Conservation (phyloP, 2,329 filamentous ascomycete species). For the Aspergillus flavus region DNA sequence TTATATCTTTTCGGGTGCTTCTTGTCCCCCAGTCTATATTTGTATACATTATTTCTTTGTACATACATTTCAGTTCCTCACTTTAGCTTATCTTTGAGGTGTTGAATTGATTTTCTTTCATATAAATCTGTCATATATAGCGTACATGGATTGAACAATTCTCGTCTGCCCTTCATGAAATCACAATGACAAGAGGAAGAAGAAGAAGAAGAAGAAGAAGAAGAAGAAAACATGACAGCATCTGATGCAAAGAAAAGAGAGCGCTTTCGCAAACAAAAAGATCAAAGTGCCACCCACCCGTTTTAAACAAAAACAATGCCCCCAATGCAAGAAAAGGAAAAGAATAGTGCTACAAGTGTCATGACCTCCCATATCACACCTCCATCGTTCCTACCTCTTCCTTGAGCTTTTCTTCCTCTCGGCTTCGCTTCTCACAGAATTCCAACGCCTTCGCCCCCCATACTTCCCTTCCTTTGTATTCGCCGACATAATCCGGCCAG, state of each 20-base stretch:
- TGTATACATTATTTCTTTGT: neutral
- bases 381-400: slow-evolving; percentile 17
- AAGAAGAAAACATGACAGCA: slow-evolving; percentile 1
- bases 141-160: neutral
- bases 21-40: neutral
- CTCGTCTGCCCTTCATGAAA: neutral
- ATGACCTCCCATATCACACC: slow-evolving; percentile 13
- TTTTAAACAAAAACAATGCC: slow-evolving; percentile 12
- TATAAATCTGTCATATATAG: neutral
- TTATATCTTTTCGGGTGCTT: neutral
- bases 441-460: slow-evolving; percentile 47
- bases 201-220: slow-evolving; percentile 6
- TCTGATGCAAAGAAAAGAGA: neutral
- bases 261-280: slow-evolving; percentile 10
- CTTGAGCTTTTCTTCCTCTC: slow-evolving; percentile 16
- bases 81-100: neutral
- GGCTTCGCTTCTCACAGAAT: slow-evolving; percentile 33
- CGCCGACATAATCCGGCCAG: slow-evolving; percentile 49
- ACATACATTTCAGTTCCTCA: neutral
- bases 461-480: slow-evolving; percentile 49
- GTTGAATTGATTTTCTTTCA: neutral
- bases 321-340: slow-evolving; percentile 17
- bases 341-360: slow-evolving; percentile 21
- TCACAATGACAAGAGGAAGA: neutral
- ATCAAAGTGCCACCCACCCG: slow-evolving; percentile 31